Base-by-base conservation (phyloP, 306 rosid genomes). In the Dalbergia cochinchinensis region DNA sequence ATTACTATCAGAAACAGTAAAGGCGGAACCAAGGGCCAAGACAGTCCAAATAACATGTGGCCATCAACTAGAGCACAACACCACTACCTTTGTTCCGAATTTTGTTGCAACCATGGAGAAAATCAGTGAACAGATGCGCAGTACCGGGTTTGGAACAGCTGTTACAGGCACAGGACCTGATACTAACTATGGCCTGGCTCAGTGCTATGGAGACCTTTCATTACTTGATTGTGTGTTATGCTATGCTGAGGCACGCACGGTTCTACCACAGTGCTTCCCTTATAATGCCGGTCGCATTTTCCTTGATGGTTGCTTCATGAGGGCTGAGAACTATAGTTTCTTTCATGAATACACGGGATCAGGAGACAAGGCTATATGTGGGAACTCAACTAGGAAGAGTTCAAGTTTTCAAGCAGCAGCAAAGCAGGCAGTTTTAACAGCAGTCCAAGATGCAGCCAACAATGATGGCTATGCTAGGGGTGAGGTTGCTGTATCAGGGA, bases 221-320 rank as follows among this genome's bases (percentile, higher is more conserved):
- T 85, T 90, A 16, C 89, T 85, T 9, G 99, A 95, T 54, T 95
- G 99, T 50, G 91, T 87, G 7, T 42, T 92, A 15, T 95, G 99
- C 71, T 95, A 95, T 7, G 94, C 98, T 0, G 91, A 95, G 86
- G 94, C 96, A 7, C 90, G 98, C 8, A 88, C 92, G 0, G 90
- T 92, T 74, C 95, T 95, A 50, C 97, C 99, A 0, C 87, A 92
- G 73, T 95, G 98, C 85, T 91, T 74, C 83, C 97, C 96, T 74
- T 83, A 50, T 71, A 95, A 80, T 74, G 80, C 88, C 3, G 96
- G 96, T 20, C 89, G 97, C 33, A 86, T 95, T 74, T 91, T 69
- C 87, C 90, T 92, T 7, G 99, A 92, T 53, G 99, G 99, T 15
- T 95, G 99, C 89, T 95, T 91, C 90, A 90, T 95, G 99, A 90